Evolutionary conservation across 2,329 filamentous ascomycete genomes (phyloP).

Genomic region (Didymella pomorum): DNA sequence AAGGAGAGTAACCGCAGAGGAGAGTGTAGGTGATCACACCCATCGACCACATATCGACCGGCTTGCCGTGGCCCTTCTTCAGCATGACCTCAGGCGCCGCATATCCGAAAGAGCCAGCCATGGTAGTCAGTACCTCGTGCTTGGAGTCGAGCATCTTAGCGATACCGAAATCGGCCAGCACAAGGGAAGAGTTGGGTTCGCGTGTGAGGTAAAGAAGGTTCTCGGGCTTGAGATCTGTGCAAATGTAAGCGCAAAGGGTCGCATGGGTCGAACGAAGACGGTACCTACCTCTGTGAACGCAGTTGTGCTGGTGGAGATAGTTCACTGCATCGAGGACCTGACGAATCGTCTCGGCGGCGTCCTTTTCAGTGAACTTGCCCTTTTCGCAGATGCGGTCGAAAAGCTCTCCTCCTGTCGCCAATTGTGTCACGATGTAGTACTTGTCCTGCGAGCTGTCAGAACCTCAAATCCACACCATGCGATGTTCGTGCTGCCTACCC

Average conservation of each 20-base stretch:
- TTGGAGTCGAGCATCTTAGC: constrained; percentile 95
- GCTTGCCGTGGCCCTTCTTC: constrained; percentile 96
- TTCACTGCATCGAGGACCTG: constrained; percentile 92
- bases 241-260: constrained; percentile 29
- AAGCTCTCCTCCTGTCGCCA: constrained; percentile 93
- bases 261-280: constrained; percentile 17
- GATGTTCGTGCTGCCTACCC: constrained; percentile 63
- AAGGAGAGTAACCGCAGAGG: constrained; percentile 97
- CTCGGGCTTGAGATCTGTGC: constrained; percentile 91
- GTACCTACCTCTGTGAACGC: constrained; percentile 94
- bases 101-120: constrained; percentile 98
- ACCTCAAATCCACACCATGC: not conserved
- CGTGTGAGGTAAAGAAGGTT: constrained; percentile 93
- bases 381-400: constrained; percentile 99
- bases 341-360: constrained; percentile 93
- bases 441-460: constrained; percentile 74
- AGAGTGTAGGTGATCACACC: constrained; percentile 99
- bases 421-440: constrained; percentile 98
- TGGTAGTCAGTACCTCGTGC: constrained; percentile 91
- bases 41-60: constrained; percentile 99
- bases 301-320: constrained; percentile 92
- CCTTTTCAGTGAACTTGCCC: constrained; percentile 98
- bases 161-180: constrained; percentile 97
- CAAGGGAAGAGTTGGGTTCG: constrained; percentile 79
- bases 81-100: constrained; percentile 98